Evolutionary conservation across 2,329 filamentous ascomycete genomes (phyloP).

Genomic region (Microcyclosporella mali): DNA sequence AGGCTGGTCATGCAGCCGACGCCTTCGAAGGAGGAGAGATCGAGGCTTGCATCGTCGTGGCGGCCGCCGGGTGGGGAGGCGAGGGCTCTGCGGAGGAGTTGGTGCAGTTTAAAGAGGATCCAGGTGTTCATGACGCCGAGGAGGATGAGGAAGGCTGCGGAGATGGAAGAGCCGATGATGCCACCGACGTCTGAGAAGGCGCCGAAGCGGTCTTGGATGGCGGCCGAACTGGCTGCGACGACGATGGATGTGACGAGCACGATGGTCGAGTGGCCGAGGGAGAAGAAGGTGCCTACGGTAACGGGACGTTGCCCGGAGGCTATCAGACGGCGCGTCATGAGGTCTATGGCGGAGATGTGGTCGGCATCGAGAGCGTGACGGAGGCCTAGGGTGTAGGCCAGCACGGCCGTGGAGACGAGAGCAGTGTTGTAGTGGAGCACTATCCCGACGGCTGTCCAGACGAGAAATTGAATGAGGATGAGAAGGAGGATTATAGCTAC

Average conservation of each 20-base stretch:
- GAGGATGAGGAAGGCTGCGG: slow-evolving; percentile 73
- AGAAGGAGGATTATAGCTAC: slow-evolving; percentile 53
- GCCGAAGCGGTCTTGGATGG: slow-evolving; percentile 73
- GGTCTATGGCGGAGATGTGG: slow-evolving; percentile 84
- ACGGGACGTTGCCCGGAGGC: slow-evolving; percentile 80
- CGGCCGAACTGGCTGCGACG: slow-evolving; percentile 83
- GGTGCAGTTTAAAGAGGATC: slow-evolving; percentile 73
- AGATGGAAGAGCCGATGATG: slow-evolving; percentile 84
- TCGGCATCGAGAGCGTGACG: slow-evolving; percentile 97
- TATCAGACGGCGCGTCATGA: slow-evolving; percentile 86
- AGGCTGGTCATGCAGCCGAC: slow-evolving; percentile 67
- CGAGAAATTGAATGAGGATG: slow-evolving; percentile 48
- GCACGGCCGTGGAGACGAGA: slow-evolving; percentile 71
- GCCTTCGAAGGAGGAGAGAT: slow-evolving; percentile 63
- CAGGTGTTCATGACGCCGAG: slow-evolving; percentile 79
- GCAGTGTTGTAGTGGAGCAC: slow-evolving; percentile 44
- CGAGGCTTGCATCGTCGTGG: slow-evolving; percentile 26
- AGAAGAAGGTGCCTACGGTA: slow-evolving; percentile 92
- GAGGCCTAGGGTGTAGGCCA: slow-evolving; percentile 85
- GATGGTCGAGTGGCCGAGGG: slow-evolving; percentile 86
- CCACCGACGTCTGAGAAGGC: slow-evolving; percentile 73
- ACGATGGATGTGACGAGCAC: slow-evolving; percentile 86
- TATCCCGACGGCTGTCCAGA: slow-evolving; percentile 54
- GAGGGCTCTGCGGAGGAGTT: slow-evolving; percentile 60
- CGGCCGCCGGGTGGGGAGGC: slow-evolving; percentile 34